Percentiles rank a stretch among this genome's conserved stretches.
phyloP scores from a whole-genome alignment of 1,139 yeast species.

The Magnusiomyces paraingens region DNA sequence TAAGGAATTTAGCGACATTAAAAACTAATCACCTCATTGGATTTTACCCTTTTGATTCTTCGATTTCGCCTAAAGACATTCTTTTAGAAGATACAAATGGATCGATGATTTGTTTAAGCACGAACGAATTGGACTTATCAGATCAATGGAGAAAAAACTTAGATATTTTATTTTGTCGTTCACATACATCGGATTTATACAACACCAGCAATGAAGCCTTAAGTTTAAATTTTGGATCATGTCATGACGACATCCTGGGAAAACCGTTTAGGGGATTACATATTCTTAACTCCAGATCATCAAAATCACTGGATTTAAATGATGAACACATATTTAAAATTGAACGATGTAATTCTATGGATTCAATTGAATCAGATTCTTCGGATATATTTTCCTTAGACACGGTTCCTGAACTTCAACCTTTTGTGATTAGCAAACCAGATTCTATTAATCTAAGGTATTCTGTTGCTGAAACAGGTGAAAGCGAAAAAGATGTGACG shows the following conservation, averaged over 20 bases:
- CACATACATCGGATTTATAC: neutral
- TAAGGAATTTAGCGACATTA: too few relatives aligned
- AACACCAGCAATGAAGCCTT: neutral
- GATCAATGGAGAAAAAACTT: conserved; percentile 6
- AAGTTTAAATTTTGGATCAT: conserved; percentile 10
- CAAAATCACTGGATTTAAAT: neutral
- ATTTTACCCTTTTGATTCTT: too few relatives aligned
- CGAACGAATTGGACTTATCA: neutral
- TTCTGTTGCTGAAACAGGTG: too few relatives aligned
- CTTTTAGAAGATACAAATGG: conserved; percentile 10
- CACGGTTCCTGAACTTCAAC: too few relatives aligned
- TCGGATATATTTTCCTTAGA: too few relatives aligned
- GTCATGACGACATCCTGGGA: conserved; percentile 9
- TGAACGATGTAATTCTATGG: too few relatives aligned
- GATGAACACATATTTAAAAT: too few relatives aligned
- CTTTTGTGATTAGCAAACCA: too few relatives aligned
- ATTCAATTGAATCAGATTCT: too few relatives aligned
- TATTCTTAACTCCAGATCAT: conserved; percentile 5
- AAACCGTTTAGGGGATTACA: conserved; percentile 10
- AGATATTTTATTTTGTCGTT: conserved; percentile 3
- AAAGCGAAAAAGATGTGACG: too few relatives aligned
- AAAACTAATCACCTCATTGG: too few relatives aligned
- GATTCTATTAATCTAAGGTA: too few relatives aligned
- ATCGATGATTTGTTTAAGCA: conserved; percentile 5
- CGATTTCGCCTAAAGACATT: neutral